Base-by-base conservation (phyloP, 2,329 filamentous ascomycete species). In the Fusarium annulatum region DNA sequence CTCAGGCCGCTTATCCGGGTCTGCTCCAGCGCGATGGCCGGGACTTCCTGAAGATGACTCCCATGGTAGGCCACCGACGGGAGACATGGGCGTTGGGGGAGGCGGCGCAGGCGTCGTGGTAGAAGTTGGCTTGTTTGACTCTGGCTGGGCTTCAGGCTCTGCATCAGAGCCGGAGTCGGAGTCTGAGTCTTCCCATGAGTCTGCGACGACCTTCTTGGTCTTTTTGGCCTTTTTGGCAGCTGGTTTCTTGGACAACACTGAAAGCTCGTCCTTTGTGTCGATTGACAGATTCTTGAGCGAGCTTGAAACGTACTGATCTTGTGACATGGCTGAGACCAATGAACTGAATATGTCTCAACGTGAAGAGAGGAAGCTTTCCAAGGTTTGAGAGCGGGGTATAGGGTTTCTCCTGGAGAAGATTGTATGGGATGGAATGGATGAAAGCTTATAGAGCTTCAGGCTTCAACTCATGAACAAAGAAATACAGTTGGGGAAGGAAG, bases 31-130 rank as follows among this genome's bases (percentile, higher is more conserved):
- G 21, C 43, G 39, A 39, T 43, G 59, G 33, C 58, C 68, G 10
- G 74, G 21, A 46, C 56, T n/a, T 61, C 73, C 63, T 71, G 60
- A 30, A 15, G 48, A 53, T 8, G 76, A 42, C 3, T 67, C 67
- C 77, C 77, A 79, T 52, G 74, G 67, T 5, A 48, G 55, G 52
- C 76, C 57, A 75, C 78, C 68, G 15, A 64, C 65, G 1, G 90
- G 88, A 0, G 90, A 90, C 74, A 89, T 88, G 16, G 92, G 92
- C 2, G 91, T 94, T 1, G 92, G 90, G 4, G 92, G 92, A 34
- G 92, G 92, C 26, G 91, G 88, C 14, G 80, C 82, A 18, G 75
- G 73, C 19, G 77, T 67, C 79, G 80, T 12, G 67, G 28, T 74
- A 42, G 71, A 63, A 18, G 91, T 91, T 18, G 67, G 68, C 45